A percentile compares a stretch with the other conserved stretches of the same genome.
These are phyloP conservation scores for Boletellus ananas DNA, from an alignment of 768 basidiomycete genomes.

Conservation along the genomic window DNA sequence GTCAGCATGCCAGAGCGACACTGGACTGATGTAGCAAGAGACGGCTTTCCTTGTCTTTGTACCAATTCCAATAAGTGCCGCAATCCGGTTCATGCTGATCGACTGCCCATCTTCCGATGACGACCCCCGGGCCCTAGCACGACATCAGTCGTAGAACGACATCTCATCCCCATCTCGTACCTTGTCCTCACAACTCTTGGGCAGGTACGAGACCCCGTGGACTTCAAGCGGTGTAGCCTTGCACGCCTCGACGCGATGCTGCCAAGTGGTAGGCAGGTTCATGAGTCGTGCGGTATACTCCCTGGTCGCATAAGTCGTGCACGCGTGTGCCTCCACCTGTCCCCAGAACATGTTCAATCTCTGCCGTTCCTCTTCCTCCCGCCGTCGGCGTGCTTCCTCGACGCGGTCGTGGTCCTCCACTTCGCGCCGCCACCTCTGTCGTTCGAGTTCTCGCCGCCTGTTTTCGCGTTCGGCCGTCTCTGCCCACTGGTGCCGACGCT, in stretches of 20 bases:
- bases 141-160: neutral
- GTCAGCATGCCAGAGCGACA: no score
- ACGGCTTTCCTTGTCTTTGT: no score
- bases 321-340: constrained; percentile 18
- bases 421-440: no score
- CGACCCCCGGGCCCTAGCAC: constrained; percentile 23
- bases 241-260: no score
- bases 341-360: constrained; percentile 27
- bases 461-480: no score
- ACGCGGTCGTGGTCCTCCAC: no score
- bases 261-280: constrained; percentile 24
- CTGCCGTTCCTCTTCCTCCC: constrained; percentile 27
- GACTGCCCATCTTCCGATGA: no score
- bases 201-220: constrained; percentile 17
- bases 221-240: constrained; percentile 21
- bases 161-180: constrained; percentile 1
- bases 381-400: no score
- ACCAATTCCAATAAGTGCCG: constrained; percentile 22
- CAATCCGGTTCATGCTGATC: constrained; percentile 30
- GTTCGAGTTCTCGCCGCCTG: no score
- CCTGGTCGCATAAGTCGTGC: constrained; percentile 24
- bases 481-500: no score
- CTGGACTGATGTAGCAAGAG: no score
- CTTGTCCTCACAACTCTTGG: constrained; percentile 20
- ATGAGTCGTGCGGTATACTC: constrained; percentile 28